Conservation (phyloP, 2,329 filamentous ascomycete species). For the Pseudohalonectria lignicola region DNA sequence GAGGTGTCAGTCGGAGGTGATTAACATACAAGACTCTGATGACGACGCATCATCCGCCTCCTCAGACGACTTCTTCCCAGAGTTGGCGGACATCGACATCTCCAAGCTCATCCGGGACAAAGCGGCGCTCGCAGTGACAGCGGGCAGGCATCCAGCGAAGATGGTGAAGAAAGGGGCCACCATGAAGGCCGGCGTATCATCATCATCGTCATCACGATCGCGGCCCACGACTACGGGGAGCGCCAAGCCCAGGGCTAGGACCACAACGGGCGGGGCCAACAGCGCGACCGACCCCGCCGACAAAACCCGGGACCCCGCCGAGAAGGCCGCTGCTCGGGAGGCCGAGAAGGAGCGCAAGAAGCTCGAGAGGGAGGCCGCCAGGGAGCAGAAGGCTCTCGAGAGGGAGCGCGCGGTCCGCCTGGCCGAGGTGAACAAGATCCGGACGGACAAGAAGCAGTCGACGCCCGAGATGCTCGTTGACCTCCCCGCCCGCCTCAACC, state of each 20-base stretch:
- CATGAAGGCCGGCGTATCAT: neutral
- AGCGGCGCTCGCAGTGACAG: no score
- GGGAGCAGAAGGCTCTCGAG: constrained; percentile 49
- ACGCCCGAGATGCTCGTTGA: constrained; percentile 70
- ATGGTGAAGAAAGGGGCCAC: neutral
- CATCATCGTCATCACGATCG: no score
- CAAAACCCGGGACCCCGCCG: constrained; percentile 25
- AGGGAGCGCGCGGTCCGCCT: constrained; percentile 56
- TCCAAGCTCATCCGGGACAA: constrained; percentile 12
- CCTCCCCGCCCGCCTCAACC: constrained; percentile 45
- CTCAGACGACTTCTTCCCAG: constrained; percentile 38
- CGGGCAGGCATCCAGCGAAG: neutral
- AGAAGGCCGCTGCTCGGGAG: constrained; percentile 37
- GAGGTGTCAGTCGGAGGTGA: constrained; percentile 14
- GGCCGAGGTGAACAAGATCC: constrained; percentile 62
- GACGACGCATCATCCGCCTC: no score
- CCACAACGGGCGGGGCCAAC: no score
- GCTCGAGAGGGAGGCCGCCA: constrained; percentile 45
- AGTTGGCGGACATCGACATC: constrained; percentile 28
- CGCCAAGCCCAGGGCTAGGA: no score
- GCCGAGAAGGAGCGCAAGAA: constrained; percentile 44
- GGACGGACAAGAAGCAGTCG: constrained; percentile 62
- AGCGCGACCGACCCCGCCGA: no score
- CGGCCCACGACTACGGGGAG: no score
- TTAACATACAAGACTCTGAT: constrained; percentile 22